Percentiles rank a stretch among this genome's conserved stretches.
Conservation (phyloP, 106 monocot species). For the Alisma plantagoaquatica region DNA sequence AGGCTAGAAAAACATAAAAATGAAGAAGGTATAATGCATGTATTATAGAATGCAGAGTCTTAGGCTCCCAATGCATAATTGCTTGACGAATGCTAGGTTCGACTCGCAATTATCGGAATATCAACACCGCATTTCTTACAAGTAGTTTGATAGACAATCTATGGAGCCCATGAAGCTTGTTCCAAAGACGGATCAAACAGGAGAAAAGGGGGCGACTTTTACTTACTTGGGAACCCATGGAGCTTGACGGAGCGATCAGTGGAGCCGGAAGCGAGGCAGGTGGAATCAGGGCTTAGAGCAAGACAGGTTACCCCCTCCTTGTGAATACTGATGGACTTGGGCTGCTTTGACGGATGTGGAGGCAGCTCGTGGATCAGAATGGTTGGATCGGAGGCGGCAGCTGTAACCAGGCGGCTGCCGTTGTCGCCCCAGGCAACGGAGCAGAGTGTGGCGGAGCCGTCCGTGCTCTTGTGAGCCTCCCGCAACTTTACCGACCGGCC, state of each 20-base stretch:
- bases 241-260: conserved; percentile 93
- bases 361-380: conserved; percentile 49
- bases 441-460: conserved; percentile 41
- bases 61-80: no score
- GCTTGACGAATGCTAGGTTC: no score
- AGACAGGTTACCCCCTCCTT: conserved; percentile 74
- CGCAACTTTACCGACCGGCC: conserved; percentile 61
- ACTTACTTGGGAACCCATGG: conserved; percentile 65
- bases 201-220: no score
- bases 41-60: no score
- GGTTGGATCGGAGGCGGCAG: conserved; percentile 41
- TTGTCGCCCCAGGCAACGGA: conserved; percentile 59
- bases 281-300: conserved; percentile 52
- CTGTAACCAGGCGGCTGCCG: conserved; percentile 41
- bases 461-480: conserved; percentile 68
- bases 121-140: no score
- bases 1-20: no score
- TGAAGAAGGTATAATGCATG: no score
- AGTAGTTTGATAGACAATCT: no score
- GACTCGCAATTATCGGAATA: no score
- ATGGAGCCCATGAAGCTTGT: no score
- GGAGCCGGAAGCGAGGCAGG: conserved; percentile 75
- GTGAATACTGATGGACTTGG: conserved; percentile 43
- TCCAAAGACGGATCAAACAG: neutral
- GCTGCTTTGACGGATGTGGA: conserved; percentile 24